Base-by-base conservation (phyloP, 2,329 filamentous ascomycete species). In the Fusarium metavorans region DNA sequence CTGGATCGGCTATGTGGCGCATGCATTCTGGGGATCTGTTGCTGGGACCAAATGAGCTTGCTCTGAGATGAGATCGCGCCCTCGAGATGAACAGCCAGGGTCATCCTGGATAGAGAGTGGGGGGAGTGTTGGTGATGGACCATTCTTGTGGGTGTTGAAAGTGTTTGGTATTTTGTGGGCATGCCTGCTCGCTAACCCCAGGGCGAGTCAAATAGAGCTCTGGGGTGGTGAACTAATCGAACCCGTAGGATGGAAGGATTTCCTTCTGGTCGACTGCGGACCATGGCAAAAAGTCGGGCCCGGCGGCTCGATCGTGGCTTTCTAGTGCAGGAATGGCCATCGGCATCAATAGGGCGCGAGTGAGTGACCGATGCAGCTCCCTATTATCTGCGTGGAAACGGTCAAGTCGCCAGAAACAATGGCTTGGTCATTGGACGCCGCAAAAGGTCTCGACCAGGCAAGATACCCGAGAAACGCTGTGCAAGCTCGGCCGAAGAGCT, bases 301-400 rank as follows among this genome's bases (percentile, higher is more conserved):
- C 16, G 23, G 16, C 39, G 23, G 30, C 60, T 48, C 63, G 74
- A 78, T 78, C 64, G 72, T 77, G 70, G 72, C 68, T 59, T 64
- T 56, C 32, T 30, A 58, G 66, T 10, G 58, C 20, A 14, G 23
- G 54, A 41, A 66, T 56, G 30, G 27, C 45, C 23, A 72, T 76
- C 67, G 61, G 14, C 52, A 39, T 59, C 64, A 37, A 41, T 34
- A 37, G 52, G 35, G 35, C 35, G 56, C 30, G 52, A 20, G 45
- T 41, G n/a, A 60, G 54, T 20, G 13, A 32, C 27, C 54, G 30
- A 25, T 43, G 54, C 48, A 37, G 13, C 27, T 59, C 25, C 27
- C n/a, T 25, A 63, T 71, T 58, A 41, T 25, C 25, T 43, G 64
- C 50, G 45, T 32, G 20, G 39, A 39, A 62, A 58, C 45, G 18